phyloP scores from a whole-genome alignment of 2,329 filamentous ascomycete genomes.

The Zymoseptoria brevis region DNA sequence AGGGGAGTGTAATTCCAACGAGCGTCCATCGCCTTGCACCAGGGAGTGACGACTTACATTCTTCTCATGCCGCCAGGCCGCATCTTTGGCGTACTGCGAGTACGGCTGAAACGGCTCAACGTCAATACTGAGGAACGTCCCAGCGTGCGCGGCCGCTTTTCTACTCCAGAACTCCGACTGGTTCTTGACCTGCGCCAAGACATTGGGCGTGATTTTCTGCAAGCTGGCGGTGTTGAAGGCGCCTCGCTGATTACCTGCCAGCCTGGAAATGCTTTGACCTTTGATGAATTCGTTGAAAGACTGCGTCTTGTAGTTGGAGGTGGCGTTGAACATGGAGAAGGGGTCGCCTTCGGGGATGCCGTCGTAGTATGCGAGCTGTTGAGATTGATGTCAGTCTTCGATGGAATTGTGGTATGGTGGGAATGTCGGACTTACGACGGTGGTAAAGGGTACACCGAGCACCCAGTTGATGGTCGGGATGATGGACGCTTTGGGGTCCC shows the following conservation, averaged over 20 bases:
- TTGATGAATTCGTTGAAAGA: neutral
- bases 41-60: neutral
- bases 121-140: neutral
- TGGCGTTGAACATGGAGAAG: neutral
- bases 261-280: neutral
- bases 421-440: neutral
- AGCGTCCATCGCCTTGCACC: too few relatives aligned
- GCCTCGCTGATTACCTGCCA: neutral
- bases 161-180: neutral
- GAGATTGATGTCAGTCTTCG: neutral
- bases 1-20: too few relatives aligned
- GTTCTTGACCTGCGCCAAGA: neutral
- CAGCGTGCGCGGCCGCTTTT: neutral
- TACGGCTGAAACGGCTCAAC: neutral
- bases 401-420: neutral
- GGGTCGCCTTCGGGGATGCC: neutral
- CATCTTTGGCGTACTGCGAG: neutral
- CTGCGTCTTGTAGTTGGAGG: neutral
- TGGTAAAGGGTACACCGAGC: neutral
- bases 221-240: neutral
- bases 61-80: neutral
- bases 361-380: conserved; percentile 1
- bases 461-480: neutral
- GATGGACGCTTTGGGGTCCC: conserved; percentile 6
- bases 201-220: neutral